Evolutionary conservation across 495 filamentous ascomycete genomes (phyloP), one percentile per base, ranked within the genome.

Genomic region (Penicillium psychrofluorescens): DNA sequence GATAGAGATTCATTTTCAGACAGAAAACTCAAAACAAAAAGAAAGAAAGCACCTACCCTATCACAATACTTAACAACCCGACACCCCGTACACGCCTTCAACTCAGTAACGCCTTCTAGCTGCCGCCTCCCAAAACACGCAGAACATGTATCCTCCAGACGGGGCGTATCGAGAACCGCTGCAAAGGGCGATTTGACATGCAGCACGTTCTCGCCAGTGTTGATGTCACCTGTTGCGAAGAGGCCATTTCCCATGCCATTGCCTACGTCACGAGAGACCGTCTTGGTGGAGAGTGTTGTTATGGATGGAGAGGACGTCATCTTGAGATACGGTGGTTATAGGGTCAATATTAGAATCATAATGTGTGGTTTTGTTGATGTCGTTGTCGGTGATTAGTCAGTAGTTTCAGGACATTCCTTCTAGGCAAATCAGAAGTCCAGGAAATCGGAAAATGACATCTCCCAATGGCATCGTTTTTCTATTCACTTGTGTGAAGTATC

Each of bases 21-120:
- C n/a, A n/a, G 32, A 14, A 52, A 46, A 39, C 52, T 45, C 8
- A 50, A 27, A 15, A 50, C 16, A 35, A 56, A 37, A 29, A 36
- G 38, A 15, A 37, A 38, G 10, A 30, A 34, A 34, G 7, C n/a
- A 63, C 69, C 39, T 50, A 84, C 80, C 70, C 78, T 79, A 38
- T 74, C 72, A 57, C 85, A 89, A 58, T 85, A 89, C 44, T 70
- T 75, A 0, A 80, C 74, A 10, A 74, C 62, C 38, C 67, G 74
- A 61, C 85, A 89, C 0, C 76, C 77, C 0, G 68, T 68, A 59
- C 85, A 89, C 27, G 66, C 69, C 48, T 71, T 77, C 22, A 83
- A 43, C n/a, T 57, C 49, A 29, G 45, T 41, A 2, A 41, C 53
- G 11, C 32, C 40, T 11, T 59, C 60, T 43, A 60, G 39, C 14